Conservation (phyloP, 73 alveolate species). For the Paramecium sexaurelia region DNA sequence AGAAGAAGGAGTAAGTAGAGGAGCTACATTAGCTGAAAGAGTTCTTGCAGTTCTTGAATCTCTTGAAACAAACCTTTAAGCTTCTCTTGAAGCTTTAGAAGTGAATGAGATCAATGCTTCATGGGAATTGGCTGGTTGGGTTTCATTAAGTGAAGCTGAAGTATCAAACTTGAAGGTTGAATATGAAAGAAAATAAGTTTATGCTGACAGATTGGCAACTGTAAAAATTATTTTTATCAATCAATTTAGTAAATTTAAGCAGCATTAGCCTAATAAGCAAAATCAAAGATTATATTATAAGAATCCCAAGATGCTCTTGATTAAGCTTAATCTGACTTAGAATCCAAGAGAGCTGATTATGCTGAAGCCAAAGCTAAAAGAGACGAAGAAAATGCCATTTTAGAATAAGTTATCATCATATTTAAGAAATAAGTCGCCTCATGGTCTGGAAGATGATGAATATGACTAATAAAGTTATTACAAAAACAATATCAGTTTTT, state of each 20-base stretch:
- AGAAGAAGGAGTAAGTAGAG: background rate
- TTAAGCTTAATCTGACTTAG: background rate
- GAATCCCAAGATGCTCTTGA: conserved; percentile 36
- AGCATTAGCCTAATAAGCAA: background rate
- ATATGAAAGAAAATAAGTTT: background rate
- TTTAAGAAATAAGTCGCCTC: conserved; percentile 18
- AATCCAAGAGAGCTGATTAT: conserved; percentile 4
- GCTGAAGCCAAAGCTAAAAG: conserved; percentile 28
- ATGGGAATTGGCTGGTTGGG: conserved; percentile 56
- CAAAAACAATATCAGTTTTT: background rate
- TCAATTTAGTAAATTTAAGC: conserved; percentile 7
- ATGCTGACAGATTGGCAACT: background rate
- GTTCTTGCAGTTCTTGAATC: background rate
- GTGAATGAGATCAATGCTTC: conserved; percentile 15
- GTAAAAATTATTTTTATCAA: background rate
- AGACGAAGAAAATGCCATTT: conserved; percentile 34
- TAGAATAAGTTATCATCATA: background rate
- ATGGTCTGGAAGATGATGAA: conserved; percentile 4
- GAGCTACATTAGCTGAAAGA: conserved; percentile 25
- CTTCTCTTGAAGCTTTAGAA: background rate
- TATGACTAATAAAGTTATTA: background rate
- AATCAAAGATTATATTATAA: background rate
- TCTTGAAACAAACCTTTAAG: background rate
- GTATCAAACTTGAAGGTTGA: background rate
- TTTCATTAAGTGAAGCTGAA: conserved; percentile 44